These are phyloP conservation scores for Rhodotorula kratochvilovae DNA, from an alignment of 768 basidiomycete genomes.

Conservation along the genomic window DNA sequence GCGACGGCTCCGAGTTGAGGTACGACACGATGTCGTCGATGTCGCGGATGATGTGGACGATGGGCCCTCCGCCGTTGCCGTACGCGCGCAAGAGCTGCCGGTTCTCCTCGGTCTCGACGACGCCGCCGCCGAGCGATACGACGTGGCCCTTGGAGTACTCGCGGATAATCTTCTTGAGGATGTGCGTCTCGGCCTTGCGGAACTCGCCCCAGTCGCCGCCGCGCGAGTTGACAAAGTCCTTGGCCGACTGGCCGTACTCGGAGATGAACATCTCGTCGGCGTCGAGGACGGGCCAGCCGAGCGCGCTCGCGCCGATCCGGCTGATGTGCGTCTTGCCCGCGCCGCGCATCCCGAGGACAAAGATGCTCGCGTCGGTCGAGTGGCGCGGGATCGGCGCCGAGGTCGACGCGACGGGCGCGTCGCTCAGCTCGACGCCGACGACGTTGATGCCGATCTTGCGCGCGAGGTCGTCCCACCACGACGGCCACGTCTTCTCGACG, in stretches of 20 bases:
- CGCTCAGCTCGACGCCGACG: constrained; percentile 71
- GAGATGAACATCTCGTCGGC: constrained; percentile 57
- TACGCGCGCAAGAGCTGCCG: constrained; percentile 62
- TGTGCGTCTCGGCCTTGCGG: constrained; percentile 68
- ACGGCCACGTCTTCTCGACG: constrained; percentile 99
- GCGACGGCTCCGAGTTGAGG: constrained; percentile 65
- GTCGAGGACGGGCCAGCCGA: constrained; percentile 73
- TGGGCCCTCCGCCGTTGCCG: constrained; percentile 50
- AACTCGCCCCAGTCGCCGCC: constrained; percentile 78
- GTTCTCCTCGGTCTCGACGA: constrained; percentile 78
- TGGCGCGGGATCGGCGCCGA: constrained; percentile 50
- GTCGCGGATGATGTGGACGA: constrained; percentile 78
- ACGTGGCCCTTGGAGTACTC: constrained; percentile 61
- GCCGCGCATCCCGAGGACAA: constrained; percentile 93
- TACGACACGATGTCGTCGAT: constrained; percentile 68
- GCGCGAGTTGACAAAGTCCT: constrained; percentile 67
- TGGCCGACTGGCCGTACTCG: constrained; percentile 35
- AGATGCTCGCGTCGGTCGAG: constrained; percentile 51
- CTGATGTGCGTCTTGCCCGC: constrained; percentile 91
- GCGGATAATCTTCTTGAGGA: constrained; percentile 64
- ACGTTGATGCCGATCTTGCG: constrained; percentile 93
- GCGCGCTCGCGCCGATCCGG: constrained; percentile 63
- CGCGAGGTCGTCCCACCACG: constrained; percentile 98
- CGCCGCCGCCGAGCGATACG: constrained; percentile 87
- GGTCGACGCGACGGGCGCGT: constrained; percentile 47